phyloP scores from a whole-genome alignment of 495 filamentous ascomycete genomes.

The Evansstolkia leycettana region DNA sequence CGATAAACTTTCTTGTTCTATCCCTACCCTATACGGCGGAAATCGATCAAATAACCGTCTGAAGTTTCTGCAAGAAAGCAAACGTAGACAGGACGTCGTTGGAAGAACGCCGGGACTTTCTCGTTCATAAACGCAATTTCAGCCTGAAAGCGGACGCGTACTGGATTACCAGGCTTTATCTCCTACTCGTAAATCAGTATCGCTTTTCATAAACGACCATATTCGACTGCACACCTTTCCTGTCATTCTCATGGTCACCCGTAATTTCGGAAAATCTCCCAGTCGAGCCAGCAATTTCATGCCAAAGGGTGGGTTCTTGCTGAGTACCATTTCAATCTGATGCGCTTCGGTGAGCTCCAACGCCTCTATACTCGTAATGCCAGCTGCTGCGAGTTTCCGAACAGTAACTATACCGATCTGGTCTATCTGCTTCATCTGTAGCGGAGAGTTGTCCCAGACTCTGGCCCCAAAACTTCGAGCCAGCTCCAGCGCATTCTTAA shows the following conservation, averaged over 20 bases:
- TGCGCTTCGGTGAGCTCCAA: slow-evolving; percentile 54
- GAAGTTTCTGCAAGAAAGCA: slow-evolving; percentile 69
- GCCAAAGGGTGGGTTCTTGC: slow-evolving; percentile 76
- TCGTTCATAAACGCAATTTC: slow-evolving; percentile 65
- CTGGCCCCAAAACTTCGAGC: slow-evolving; percentile 63
- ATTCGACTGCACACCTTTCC: slow-evolving; percentile 29
- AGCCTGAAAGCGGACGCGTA: slow-evolving; percentile 50
- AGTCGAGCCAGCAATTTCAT: slow-evolving; percentile 50
- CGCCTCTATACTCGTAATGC: slow-evolving; percentile 58
- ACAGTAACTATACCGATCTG: slow-evolving; percentile 69
- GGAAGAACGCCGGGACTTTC: slow-evolving; percentile 46
- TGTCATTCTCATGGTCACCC: slow-evolving; percentile 40
- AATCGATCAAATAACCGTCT: slow-evolving; percentile 62
- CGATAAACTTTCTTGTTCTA: neutral
- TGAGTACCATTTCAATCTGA: slow-evolving; percentile 64
- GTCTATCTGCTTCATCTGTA: slow-evolving; percentile 79
- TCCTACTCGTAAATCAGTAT: slow-evolving; percentile 12
- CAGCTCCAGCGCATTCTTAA: slow-evolving; percentile 64
- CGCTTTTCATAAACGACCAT: neutral
- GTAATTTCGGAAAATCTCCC: slow-evolving; percentile 63
- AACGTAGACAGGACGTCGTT: slow-evolving; percentile 48
- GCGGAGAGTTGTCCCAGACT: slow-evolving; percentile 76
- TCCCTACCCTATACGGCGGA: slow-evolving; percentile 55
- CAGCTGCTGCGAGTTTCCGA: slow-evolving; percentile 60
- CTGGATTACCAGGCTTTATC: slow-evolving; percentile 24